Conservation (phyloP, 768 basidiomycete species). For the Kwoniella sp. region DNA sequence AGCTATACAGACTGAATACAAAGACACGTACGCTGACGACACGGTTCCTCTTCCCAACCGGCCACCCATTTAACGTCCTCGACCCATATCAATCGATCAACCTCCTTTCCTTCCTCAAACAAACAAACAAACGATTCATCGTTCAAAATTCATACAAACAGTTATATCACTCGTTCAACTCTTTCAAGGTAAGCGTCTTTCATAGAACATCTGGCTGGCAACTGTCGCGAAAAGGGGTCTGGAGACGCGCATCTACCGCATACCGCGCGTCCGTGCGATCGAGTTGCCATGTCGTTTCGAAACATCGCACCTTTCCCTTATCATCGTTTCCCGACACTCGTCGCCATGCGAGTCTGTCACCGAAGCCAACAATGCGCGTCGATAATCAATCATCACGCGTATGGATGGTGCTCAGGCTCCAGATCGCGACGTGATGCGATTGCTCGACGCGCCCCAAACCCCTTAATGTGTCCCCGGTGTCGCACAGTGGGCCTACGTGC, state of each 20-base stretch:
- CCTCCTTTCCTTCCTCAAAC: constrained; percentile 11
- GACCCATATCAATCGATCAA: constrained; percentile 2
- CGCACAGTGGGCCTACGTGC: no score
- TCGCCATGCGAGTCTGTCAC: not conserved
- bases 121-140: not conserved
- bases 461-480: no score
- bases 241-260: constrained; percentile 12
- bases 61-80: not conserved
- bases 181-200: constrained; percentile 15
- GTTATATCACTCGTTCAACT: constrained; percentile 15
- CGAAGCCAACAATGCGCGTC: not conserved
- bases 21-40: constrained; percentile 20
- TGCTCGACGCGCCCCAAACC: not conserved
- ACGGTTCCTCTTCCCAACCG: constrained; percentile 4
- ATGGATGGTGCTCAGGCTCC: not conserved
- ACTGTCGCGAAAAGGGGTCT: not conserved
- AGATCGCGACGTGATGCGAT: not conserved
- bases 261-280: constrained; percentile 21
- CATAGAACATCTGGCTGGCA: not conserved
- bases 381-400: not conserved
- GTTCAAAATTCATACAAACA: not conserved
- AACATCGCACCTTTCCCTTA: not conserved
- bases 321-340: not conserved
- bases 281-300: constrained; percentile 1
- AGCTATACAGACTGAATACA: not conserved